Percentiles rank a stretch among this genome's conserved stretches.
These are phyloP conservation scores for Rhynchosporium graminicola DNA, from an alignment of 2,329 filamentous ascomycete species.

Conservation along the genomic window DNA sequence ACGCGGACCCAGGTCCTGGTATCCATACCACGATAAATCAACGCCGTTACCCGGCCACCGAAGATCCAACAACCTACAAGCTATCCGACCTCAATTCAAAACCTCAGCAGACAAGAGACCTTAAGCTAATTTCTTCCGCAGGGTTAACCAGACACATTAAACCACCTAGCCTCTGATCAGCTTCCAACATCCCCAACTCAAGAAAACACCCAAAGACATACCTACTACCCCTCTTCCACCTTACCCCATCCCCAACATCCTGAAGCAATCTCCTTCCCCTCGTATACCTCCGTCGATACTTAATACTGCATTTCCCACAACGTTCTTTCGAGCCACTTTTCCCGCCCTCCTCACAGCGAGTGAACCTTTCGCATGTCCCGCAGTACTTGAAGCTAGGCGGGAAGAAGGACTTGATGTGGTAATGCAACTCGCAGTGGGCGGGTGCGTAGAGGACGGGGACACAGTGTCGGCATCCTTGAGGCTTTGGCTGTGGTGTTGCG, in stretches of 20 bases:
- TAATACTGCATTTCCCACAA: constrained; percentile 26
- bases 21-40: not conserved
- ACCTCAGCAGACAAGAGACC: not conserved
- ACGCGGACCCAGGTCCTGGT: not conserved
- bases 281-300: constrained; percentile 29
- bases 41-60: not conserved
- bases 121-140: not conserved
- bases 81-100: not conserved
- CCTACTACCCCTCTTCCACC: constrained; percentile 11
- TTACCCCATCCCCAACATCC: constrained; percentile 19
- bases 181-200: not conserved
- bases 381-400: constrained; percentile 28
- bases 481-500: constrained; percentile 13
- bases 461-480: constrained; percentile 31
- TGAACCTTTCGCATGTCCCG: constrained; percentile 27
- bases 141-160: not conserved
- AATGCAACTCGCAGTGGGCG: constrained; percentile 37
- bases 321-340: constrained; percentile 9
- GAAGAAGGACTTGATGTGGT: constrained; percentile 31
- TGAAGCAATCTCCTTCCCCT: constrained; percentile 28
- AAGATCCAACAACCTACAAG: not conserved
- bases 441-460: constrained; percentile 34
- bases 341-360: constrained; percentile 8
- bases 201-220: not conserved
- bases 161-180: not conserved